phyloP scores from a whole-genome alignment of 768 basidiomycete species.

The Lepiota subincarnata region DNA sequence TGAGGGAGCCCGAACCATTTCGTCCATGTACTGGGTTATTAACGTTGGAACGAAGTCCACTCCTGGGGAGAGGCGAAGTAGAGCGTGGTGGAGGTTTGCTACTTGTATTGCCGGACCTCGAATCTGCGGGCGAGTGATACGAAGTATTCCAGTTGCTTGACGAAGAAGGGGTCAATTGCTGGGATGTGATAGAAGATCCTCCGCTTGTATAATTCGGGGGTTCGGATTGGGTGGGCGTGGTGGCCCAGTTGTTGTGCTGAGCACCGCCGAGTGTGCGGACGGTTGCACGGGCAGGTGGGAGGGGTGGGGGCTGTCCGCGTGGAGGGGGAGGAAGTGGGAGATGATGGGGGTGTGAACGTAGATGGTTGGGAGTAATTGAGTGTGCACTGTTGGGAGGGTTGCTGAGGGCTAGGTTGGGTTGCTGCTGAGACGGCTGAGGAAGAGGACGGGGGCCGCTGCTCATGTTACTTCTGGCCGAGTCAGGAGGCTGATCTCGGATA shows the following conservation, averaged over 20 bases:
- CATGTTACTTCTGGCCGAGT: conserved; percentile 41
- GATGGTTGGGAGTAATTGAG: conserved; percentile 27
- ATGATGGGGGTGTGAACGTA: conserved; percentile 42
- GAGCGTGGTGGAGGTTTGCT: conserved; percentile 37
- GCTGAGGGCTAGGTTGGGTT: conserved; percentile 38
- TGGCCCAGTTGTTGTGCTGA: conserved; percentile 25
- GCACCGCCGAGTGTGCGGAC: conserved; percentile 21
- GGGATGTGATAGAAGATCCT: conserved; percentile 38
- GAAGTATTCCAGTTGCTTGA: conserved; percentile 36
- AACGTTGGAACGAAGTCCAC: conserved; percentile 24
- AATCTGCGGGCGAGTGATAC: conserved; percentile 60
- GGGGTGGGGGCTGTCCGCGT: conserved; percentile 58
- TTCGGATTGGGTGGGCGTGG: conserved; percentile 61
- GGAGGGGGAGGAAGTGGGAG: conserved; percentile 72
- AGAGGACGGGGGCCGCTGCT: conserved; percentile 18
- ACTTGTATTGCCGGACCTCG: conserved; percentile 49
- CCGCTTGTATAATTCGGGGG: conserved; percentile 39
- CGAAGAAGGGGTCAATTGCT: conserved; percentile 39
- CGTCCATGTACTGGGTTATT: conserved; percentile 38
- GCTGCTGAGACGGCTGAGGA: conserved; percentile 35
- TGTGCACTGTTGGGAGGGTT: conserved; percentile 25
- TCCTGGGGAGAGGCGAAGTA: conserved; percentile 40
- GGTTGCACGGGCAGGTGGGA: conserved; percentile 33
- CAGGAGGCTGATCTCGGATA: conserved; percentile 57
- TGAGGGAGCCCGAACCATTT: conserved; percentile 47